Conservation (phyloP, 139 green algal species). For the Tetraselmis striata region DNA sequence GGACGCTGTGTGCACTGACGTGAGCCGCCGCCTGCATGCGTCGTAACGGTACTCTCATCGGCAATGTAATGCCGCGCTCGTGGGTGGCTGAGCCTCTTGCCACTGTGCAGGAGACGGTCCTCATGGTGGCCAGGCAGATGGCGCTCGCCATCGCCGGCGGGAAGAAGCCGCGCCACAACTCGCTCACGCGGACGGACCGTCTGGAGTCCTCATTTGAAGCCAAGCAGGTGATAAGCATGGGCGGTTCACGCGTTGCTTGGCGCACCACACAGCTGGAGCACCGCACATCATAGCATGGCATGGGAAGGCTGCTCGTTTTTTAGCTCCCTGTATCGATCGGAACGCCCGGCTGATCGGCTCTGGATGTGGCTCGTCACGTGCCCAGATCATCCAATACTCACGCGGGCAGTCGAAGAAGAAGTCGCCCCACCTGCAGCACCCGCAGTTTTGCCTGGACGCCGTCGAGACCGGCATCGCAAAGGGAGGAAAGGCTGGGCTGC, state of each 20-base stretch:
- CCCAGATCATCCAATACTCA: background rate
- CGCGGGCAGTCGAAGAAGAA: background rate
- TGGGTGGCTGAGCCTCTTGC: no score
- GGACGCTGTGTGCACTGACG: slow-evolving; percentile 56
- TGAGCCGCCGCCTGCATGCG: no score
- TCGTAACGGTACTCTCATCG: no score
- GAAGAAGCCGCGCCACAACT: slow-evolving; percentile 32
- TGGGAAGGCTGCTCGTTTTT: no score
- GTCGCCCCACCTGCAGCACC: slow-evolving; percentile 70
- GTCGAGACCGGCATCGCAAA: slow-evolving; percentile 71
- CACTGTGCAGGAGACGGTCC: background rate
- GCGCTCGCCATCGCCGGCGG: slow-evolving; percentile 80
- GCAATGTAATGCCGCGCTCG: no score
- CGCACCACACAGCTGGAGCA: background rate
- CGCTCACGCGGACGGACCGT: slow-evolving; percentile 36
- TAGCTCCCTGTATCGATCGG: no score
- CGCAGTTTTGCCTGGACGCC: slow-evolving; percentile 88
- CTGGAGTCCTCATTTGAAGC: background rate
- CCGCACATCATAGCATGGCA: no score
- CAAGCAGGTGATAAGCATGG: slow-evolving; percentile 2
- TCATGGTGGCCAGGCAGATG: slow-evolving; percentile 21
- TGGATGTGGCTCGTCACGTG: background rate
- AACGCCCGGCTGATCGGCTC: no score
- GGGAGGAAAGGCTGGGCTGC: slow-evolving; percentile 74
- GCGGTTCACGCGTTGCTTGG: background rate